Base-by-base conservation (phyloP, 345 rosid genomes). In the Streptanthus diversifolius region DNA sequence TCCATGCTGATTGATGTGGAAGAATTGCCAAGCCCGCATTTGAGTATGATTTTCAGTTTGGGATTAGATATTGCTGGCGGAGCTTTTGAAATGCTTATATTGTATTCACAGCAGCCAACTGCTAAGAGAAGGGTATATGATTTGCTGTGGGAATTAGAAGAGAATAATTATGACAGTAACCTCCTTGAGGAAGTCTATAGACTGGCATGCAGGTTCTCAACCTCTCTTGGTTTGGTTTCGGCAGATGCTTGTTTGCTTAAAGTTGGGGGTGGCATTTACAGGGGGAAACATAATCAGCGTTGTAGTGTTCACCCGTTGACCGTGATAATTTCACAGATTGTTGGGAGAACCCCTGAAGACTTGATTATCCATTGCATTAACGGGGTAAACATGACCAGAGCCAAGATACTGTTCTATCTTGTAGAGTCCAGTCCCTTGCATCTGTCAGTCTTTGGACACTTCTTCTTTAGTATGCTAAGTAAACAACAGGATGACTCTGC, bases 401-500 rank as follows among this genome's bases (percentile, higher is more conserved):
- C 96, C 74, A 84, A 83, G 72, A 69, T 85, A 37, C 61, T 93
- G 83, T 76, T 66, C 83, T 83, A 83, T 75, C 84, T 93, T 71
- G 81, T 78, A 68, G 93, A 91, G 82, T 78, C 85, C 77, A 88
- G 91, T 72, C 86, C 96, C 47, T 51, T 85, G 79, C 96, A 88
- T 81, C 66, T 81, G 57, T 83, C 91, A 40, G 75, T 83, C 66
- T 89, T 88, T 83, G 97, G 96, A 66, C 65, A 80, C 72, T 66
- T 77, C 37, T 77, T 85, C 66, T 67, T 35, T 47, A 71, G 82
- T 65, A 73, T 66, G 79, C 35, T 85, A 71, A 76, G 70, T 21
- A 44, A 71, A 65, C 66, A 79, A 52, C 47, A 77, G 40, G 40
- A 75, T 73, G 76, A 30, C 63, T 52, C 40, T 66, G 57, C 75